A percentile compares a stretch with the other conserved stretches of the same genome.
phyloP scores from a whole-genome alignment of 345 rosid genomes.

The Camelina neglecta region DNA sequence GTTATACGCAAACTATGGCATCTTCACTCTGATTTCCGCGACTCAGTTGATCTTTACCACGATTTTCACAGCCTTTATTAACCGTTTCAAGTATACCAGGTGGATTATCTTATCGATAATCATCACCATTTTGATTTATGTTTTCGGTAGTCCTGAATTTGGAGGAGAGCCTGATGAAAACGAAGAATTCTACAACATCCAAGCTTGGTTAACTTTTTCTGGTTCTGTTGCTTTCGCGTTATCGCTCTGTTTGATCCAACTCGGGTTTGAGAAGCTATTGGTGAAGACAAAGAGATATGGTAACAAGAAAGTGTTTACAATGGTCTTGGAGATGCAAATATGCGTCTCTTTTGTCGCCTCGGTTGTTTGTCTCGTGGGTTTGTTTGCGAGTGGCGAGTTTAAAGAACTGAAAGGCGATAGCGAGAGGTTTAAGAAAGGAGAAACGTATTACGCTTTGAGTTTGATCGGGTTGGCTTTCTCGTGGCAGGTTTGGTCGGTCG shows the following conservation, averaged over 20 bases:
- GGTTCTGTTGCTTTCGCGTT: slow-evolving; percentile 3
- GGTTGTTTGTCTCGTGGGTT: slow-evolving; percentile 15
- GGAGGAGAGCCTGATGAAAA: background rate
- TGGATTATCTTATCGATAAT: slow-evolving; percentile 13
- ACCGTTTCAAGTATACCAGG: slow-evolving; percentile 14
- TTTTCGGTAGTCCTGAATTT: slow-evolving; percentile 8
- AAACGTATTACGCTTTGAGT: slow-evolving; percentile 1
- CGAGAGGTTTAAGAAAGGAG: slow-evolving; percentile 4
- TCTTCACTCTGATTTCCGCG: background rate
- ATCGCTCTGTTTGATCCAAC: slow-evolving; percentile 14
- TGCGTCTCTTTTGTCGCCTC: slow-evolving; percentile 6
- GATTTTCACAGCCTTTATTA: background rate
- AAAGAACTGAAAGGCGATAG: slow-evolving; percentile 5
- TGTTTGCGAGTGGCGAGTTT: slow-evolving; percentile 3
- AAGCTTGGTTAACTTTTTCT: slow-evolving; percentile 25
- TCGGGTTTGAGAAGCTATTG: background rate
- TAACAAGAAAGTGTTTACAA: slow-evolving; percentile 18
- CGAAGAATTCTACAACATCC: background rate
- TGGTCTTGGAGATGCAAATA: slow-evolving; percentile 16
- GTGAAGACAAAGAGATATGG: slow-evolving; percentile 17
- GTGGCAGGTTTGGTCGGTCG: slow-evolving; percentile 18
- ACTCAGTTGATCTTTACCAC: background rate
- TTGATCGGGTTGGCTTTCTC: slow-evolving; percentile 22
- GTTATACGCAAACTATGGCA: background rate
- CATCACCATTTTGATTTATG: background rate